Percentiles rank a stretch among this genome's conserved stretches.
phyloP scores from a whole-genome alignment of 2,329 filamentous ascomycete species.

The Parastagonospora nodorum region DNA sequence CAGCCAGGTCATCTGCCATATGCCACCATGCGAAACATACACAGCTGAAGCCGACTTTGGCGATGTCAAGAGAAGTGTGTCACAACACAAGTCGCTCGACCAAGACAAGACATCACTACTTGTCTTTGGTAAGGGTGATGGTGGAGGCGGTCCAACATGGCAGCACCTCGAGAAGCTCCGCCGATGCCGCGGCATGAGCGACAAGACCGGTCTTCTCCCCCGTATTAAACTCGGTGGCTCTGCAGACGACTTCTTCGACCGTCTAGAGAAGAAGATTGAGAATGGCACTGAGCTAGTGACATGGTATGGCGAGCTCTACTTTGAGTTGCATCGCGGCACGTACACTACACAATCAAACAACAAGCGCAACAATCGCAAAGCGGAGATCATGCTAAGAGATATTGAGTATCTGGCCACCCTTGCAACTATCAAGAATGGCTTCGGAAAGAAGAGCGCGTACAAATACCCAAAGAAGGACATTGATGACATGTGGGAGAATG shows the following conservation, averaged over 20 bases:
- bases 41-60: constrained; percentile 94
- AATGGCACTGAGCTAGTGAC: constrained; percentile 76
- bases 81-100: constrained; percentile 93
- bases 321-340: constrained; percentile 94
- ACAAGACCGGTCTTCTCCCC: constrained; percentile 81
- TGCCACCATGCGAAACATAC: constrained; percentile 95
- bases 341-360: constrained; percentile 98
- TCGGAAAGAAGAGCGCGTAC: constrained; percentile 59
- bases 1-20: constrained; percentile 95
- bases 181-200: constrained; percentile 87
- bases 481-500: constrained; percentile 92
- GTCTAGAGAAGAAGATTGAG: constrained; percentile 76
- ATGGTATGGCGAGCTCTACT: constrained; percentile 98
- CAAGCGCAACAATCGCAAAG: constrained; percentile 88
- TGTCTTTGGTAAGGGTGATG: constrained; percentile 95
- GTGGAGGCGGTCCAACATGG: constrained; percentile 92
- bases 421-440: constrained; percentile 72
- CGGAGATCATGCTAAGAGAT: constrained; percentile 84
- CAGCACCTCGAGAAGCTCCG: constrained; percentile 94
- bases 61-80: constrained; percentile 86
- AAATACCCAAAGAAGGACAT: constrained; percentile 94
- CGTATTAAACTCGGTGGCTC: constrained; percentile 86
- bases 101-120: constrained; percentile 88
- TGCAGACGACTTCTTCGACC: constrained; percentile 93
- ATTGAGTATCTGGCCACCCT: constrained; percentile 87